Base-by-base conservation (phyloP, 768 basidiomycete genomes). In the Antrodiella citrinella region DNA sequence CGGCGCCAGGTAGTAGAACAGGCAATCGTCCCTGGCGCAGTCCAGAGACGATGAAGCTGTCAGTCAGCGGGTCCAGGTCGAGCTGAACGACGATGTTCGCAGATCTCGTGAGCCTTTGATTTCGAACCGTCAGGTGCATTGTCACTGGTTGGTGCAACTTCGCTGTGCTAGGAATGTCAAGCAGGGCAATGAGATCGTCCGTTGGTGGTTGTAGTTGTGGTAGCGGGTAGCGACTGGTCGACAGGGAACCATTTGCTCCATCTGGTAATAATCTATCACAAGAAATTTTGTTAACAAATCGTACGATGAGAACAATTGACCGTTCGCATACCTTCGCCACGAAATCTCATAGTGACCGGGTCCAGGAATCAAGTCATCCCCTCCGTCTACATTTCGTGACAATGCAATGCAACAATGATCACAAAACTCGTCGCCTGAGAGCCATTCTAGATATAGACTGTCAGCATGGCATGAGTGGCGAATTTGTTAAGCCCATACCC, bases 11-110 rank as follows among this genome's bases (percentile, higher is more conserved):
- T 40, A 88, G 69, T n/a, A 97, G 68, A 42, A 85, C 67, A 2
- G 89, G 82, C 7, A 91, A 55, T 9, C 81, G 76, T 2, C 81
- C 80, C 45, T 70, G 77, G 44, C 88, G 72, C 26, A 86, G 62
- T 0, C 94, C 93, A 2, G 88, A 78, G 40, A 92, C 78, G 13
- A 93, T 80, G 64, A 96, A 95, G n/a, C 75, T 72, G 39, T 89
- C 88, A 11, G 75, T 66, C 0, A 67, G 53, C 13, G 68, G 55
- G 52, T 84, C 82, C 1, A 81, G 73, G 48, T 95, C 91, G 23
- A 93, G 72, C 26, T 84, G 78, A 7, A 92, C 73, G 10, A 78
- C 71, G 26, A 94, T 65, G 54, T 82, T 82, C 0, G 86, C 84
- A 2, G 89, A 78, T 26, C 81, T 76, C 5, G 70, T 69, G 2